Conservation (phyloP, 2,329 filamentous ascomycete genomes). For the Verticillium nonalfalfae region DNA sequence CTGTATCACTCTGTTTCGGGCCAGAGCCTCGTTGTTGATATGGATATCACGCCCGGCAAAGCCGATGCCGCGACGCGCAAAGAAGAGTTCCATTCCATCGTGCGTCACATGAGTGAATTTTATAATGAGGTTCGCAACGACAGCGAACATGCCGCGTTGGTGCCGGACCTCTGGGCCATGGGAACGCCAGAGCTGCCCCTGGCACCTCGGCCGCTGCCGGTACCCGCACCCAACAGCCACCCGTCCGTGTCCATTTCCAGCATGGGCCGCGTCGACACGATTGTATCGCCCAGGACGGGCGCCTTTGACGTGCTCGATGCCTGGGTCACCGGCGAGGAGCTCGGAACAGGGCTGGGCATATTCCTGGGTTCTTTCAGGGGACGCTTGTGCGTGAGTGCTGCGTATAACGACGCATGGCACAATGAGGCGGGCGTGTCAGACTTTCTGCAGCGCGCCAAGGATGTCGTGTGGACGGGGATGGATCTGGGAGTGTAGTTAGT, state of each 20-base stretch:
- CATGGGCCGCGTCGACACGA: conserved; percentile 25
- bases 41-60: conserved; percentile 9
- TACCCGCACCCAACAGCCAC: conserved; percentile 17
- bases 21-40: conserved; percentile 17
- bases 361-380: conserved; percentile 32
- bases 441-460: conserved; percentile 16
- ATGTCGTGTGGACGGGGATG: background rate
- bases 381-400: conserved; percentile 27
- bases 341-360: conserved; percentile 28
- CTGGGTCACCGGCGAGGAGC: conserved; percentile 39
- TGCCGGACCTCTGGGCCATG: background rate
- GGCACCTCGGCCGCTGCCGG: conserved; percentile 5
- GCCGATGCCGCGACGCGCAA: background rate
- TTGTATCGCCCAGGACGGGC: conserved; percentile 20
- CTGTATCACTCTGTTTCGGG: conserved; percentile 24
- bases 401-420: conserved; percentile 37
- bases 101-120: conserved; percentile 17
- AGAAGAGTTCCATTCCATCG: conserved; percentile 16
- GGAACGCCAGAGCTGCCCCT: conserved; percentile 3
- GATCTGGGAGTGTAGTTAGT: background rate
- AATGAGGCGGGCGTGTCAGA: conserved; percentile 8
- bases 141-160: conserved; percentile 14
- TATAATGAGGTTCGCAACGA: conserved; percentile 23
- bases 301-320: conserved; percentile 22
- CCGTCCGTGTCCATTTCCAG: conserved; percentile 25